Evolutionary conservation across 108 stramenopile species (phyloP), one percentile per base, ranked within the genome.

Genomic region (Pseudonitzschia multistriata): DNA sequence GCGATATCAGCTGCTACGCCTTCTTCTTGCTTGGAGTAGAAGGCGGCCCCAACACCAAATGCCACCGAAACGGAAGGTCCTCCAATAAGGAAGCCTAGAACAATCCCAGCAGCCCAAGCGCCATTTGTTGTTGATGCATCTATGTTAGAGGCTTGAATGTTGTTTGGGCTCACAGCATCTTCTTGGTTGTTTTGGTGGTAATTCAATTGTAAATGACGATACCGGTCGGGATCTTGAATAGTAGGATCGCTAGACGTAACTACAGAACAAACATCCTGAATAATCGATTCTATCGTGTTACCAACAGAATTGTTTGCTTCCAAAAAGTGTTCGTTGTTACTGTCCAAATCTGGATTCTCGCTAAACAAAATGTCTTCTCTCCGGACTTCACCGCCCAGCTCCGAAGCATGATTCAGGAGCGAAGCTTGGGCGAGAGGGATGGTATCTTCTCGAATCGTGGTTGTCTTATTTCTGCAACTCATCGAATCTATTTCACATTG

Each of bases 11-110:
- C 79, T 3, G 67, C 71, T 25, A 79, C 68, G 0, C 79, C 81
- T n/a, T 72, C 71, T 57, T 57, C 27, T 61, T 77, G 61, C 36
- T 79, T 68, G 22, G 76, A 59, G 15, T 70, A 79, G 33, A 73
- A 79, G 1, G 72, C 75, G 29, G 81, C 55, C 19, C 76, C 81
- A 28, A 82, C 34, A 25, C 85, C 85, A 10, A 77, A 37, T 11
- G 77, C 31, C 48, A 79, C 34, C 5, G 68, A 82, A 31, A 86
- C 8, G 45, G 77, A 15, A 10, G 85, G 85, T 28, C 85, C 85
- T 31, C 80, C 80, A 11, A 85, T 28, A 11, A 85, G 27, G 35
- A 77, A 27, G 13, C 81, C 81, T 2, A 83, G 5, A 39, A 77
- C 60, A 11, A 69, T 74, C 1, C 67, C 67, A 17, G 70, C 77